phyloP scores from a whole-genome alignment of 1,139 yeast genomes.

The Blastobotrys elegans region DNA sequence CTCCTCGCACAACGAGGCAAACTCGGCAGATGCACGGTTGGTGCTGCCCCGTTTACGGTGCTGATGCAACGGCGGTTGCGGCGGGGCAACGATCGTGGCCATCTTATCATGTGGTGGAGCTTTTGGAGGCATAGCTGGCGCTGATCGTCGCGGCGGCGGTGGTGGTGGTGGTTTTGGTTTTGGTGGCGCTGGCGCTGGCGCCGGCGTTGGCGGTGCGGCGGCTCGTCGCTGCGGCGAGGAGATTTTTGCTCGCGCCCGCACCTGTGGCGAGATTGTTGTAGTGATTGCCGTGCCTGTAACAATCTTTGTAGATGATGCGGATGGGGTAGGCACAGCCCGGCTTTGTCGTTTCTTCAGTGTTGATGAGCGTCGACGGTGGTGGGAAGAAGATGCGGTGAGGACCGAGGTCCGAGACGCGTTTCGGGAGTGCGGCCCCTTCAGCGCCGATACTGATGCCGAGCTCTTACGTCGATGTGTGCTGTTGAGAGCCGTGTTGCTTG shows the following conservation, averaged over 20 bases:
- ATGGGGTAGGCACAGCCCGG: background rate
- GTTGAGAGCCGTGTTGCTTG: conserved; percentile 6
- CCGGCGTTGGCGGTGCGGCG: too few relatives aligned
- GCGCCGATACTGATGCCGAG: conserved; percentile 13
- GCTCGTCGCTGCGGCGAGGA: background rate
- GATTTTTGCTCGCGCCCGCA: background rate
- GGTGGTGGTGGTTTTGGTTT: background rate
- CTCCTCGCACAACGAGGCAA: conserved; percentile 18
- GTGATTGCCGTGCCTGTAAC: conserved; percentile 4
- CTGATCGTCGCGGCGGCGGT: background rate
- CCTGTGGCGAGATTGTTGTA: conserved; percentile 1
- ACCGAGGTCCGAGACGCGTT: conserved; percentile 22
- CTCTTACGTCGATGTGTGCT: conserved; percentile 14
- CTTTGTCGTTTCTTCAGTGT: background rate
- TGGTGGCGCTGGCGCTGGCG: background rate
- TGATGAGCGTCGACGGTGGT: conserved; percentile 16
- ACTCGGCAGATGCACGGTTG: conserved; percentile 6
- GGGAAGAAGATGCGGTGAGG: conserved; percentile 25
- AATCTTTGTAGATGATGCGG: background rate
- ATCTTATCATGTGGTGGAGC: conserved; percentile 4
- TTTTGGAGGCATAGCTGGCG: background rate
- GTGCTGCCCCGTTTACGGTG: background rate
- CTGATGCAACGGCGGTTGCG: background rate
- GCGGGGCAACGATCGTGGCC: background rate
- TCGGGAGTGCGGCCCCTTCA: conserved; percentile 18